These are phyloP conservation scores for Hypoxylon intermedium DNA, from an alignment of 495 filamentous ascomycete species.

Conservation along the genomic window DNA sequence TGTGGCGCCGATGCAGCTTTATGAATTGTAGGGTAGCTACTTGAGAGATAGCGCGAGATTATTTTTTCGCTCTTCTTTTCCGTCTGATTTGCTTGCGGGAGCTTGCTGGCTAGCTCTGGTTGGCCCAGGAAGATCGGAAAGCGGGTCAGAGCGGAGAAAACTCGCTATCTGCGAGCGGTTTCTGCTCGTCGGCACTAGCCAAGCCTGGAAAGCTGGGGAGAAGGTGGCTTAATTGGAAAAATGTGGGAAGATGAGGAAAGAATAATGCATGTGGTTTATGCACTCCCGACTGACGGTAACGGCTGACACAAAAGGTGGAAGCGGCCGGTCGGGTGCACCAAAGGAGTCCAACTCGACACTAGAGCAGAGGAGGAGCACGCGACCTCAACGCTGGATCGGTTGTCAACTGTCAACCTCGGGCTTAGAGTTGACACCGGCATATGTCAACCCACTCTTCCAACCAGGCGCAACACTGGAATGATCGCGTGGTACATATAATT, in stretches of 20 bases:
- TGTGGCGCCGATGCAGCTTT: conserved; percentile 22
- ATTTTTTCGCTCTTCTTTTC: conserved; percentile 13
- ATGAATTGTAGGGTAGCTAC: conserved; percentile 3
- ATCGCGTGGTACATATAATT: not conserved
- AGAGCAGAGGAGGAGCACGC: not conserved
- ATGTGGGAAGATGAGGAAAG: not conserved
- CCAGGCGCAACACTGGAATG: conserved; percentile 5
- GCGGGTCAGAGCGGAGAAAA: conserved; percentile 28
- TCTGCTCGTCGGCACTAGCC: conserved; percentile 28
- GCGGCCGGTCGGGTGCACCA: not conserved
- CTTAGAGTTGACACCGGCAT: not conserved
- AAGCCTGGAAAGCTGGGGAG: conserved; percentile 9
- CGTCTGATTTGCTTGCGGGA: not conserved
- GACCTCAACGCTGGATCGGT: not conserved
- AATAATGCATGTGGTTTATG: conserved; percentile 25
- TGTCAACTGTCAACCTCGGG: conserved; percentile 12
- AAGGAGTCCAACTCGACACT: no score
- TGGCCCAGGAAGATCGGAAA: conserved; percentile 16
- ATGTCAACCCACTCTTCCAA: not conserved
- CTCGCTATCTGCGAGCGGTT: conserved; percentile 25
- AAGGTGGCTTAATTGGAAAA: not conserved
- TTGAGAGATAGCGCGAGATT: conserved; percentile 11
- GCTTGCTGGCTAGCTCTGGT: conserved; percentile 12
- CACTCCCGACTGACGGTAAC: conserved; percentile 21
- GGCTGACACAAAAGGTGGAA: conserved; percentile 18